Evolutionary conservation across 345 rosid genomes (phyloP), one percentile per base, ranked within the genome.

Genomic region (Pugionium cornutum): DNA sequence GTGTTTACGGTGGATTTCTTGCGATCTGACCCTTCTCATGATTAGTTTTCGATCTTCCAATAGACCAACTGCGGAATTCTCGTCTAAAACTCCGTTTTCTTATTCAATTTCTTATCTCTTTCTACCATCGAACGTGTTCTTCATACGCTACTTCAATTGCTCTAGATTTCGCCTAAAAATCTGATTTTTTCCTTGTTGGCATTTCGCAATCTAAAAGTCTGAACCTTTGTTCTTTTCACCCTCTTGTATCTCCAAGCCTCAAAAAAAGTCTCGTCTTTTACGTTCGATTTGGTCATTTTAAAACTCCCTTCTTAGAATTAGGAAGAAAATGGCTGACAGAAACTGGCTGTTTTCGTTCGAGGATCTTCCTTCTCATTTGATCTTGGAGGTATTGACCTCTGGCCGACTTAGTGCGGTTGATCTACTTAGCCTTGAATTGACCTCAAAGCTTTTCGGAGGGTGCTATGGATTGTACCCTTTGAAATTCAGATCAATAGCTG

Each of bases 291-390:
- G 76, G 35, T 60, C 32, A 10, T 58, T 48, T 43, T 39, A 37
- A 66, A 7, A 43, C 55, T 59, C 34, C 53, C n/a, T 44, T 57
- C 27, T 44, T 49, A 40, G 55, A 67, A 58, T 52, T 39, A 44
- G 18, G 34, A 66, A 62, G 71, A 4, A 71, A 65, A 89, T 88
- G 98, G 97, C 84, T n/a, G 91, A 89, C 34, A 62, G 84, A 39
- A 76, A 68, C 71, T 77, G 83, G 77, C 50, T 67, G 41, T 49
- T 78, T 58, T 79, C 86, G 1, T 64, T 92, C 6, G 98, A 84
- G 70, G 96, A 92, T 35, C 80, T 92, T 60, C 98, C 98, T 5
- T 86, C 87, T 6, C 91, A 92, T 83, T 80, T 89, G 91, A 77
- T 89, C 65, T 72, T 92, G 58, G 98, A 92, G 65, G 87, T 92